Evolutionary conservation across 75 land plant genomes (phyloP).

Genomic region (Gnetum montanum): DNA sequence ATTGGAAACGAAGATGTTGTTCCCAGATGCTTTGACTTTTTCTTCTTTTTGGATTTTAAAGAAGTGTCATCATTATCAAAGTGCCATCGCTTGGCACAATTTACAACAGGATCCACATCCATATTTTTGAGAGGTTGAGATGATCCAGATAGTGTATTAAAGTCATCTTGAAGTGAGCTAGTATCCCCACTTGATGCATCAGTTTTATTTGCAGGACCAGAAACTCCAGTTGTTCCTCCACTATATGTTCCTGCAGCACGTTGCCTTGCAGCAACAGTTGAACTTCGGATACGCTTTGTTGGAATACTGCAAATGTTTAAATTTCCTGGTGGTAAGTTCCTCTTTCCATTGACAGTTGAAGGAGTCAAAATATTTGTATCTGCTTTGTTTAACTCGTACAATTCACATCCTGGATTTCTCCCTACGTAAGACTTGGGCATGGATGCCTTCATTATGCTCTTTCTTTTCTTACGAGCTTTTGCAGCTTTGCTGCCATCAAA

Average conservation of each 20-base stretch:
- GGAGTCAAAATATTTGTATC: constrained; percentile 11
- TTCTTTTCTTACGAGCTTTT: constrained; percentile 37
- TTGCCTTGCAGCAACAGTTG: constrained; percentile 51
- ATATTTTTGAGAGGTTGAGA: constrained; percentile 25
- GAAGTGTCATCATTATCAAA: constrained; percentile 45
- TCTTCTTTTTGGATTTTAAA: constrained; percentile 61
- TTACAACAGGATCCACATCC: constrained; percentile 50
- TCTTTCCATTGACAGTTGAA: constrained; percentile 29
- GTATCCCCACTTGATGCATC: constrained; percentile 80
- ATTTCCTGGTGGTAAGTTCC: constrained; percentile 22
- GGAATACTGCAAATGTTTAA: constrained; percentile 64
- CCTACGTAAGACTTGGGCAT: constrained; percentile 16
- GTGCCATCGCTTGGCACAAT: constrained; percentile 30
- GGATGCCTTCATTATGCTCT: constrained; percentile 18
- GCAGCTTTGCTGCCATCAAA: constrained; percentile 35
- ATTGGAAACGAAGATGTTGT: constrained; percentile 7
- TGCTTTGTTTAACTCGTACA: constrained; percentile 19
- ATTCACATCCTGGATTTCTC: constrained; percentile 17
- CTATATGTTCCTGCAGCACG: constrained; percentile 40
- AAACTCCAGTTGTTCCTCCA: constrained; percentile 20
- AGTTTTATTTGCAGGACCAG: constrained; percentile 29
- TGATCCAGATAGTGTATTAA: constrained; percentile 39
- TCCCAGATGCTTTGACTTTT: constrained; percentile 65
- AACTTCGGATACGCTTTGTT: constrained; percentile 78
- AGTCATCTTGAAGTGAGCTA: constrained; percentile 68